Base-by-base conservation (phyloP, 2,329 filamentous ascomycete species). In the Blastomyces percursus region DNA sequence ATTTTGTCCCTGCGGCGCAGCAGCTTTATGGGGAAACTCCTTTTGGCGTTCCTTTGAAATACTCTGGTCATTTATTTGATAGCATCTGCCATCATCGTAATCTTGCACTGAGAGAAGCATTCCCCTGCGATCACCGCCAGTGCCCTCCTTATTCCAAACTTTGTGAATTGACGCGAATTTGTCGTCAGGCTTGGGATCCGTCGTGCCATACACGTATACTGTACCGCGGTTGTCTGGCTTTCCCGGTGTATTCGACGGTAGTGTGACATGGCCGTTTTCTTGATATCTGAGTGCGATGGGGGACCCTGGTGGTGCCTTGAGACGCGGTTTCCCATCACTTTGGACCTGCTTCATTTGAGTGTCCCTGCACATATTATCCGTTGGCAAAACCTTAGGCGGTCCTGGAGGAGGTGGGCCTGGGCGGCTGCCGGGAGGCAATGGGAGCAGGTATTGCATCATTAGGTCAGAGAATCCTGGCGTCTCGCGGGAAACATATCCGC, bases 61-160 rank as follows among this genome's bases (percentile, higher is more conserved):
- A 2, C 78, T 78, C 14, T 30, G 14, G n/a, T 68, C 68, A 73
- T 91, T 92, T 70, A 84, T 75, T 77, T 97, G 89, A 73, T 91
- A 91, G 79, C 94, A 99, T 70, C 90, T 88, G 32, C 88, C 89
- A 69, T 99, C 94, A 70, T 97, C 94, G 73, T 86, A 99, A 78
- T 89, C 86, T 68, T 90, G 86, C 0, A 84, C 88, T 0, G 87
- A 85, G 46, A 97, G 78, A 14, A 97, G 85, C 51, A 80, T 79
- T 40, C 94, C 94, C 50, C 88, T 85, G 58, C 83, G 81, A 72
- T 96, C 86, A 27, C 92, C 93, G 24, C 92, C 91, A 6, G 83
- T 88, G 64, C 92, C 92, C 62, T 90, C 86, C 21, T 80, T 73
- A 56, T 85, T 96, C 94, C 94, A 97, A 42, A 79, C 73, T 60